These are phyloP conservation scores for Mycogone perniciosa DNA, from an alignment of 2,329 filamentous ascomycete genomes.

Conservation along the genomic window DNA sequence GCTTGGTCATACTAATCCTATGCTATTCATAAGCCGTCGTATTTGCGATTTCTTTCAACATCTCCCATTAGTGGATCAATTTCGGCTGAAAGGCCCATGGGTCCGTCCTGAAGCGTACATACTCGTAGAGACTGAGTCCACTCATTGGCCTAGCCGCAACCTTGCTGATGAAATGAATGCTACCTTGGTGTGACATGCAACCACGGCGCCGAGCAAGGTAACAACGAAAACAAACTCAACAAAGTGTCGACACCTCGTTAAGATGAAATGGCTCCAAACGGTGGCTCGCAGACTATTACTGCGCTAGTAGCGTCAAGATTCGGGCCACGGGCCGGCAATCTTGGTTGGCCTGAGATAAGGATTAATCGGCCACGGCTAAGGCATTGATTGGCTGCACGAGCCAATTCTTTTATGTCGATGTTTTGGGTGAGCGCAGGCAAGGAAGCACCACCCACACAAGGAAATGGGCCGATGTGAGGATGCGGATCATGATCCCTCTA, in stretches of 20 bases:
- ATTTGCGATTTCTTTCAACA: no score
- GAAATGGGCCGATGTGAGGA: constrained; percentile 9
- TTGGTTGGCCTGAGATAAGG: constrained; percentile 41
- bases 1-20: no score
- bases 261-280: constrained; percentile 5
- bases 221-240: not conserved
- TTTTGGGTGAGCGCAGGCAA: constrained; percentile 24
- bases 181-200: not conserved
- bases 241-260: not conserved
- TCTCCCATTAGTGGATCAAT: no score
- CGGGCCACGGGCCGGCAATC: constrained; percentile 17
- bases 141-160: not conserved
- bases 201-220: not conserved
- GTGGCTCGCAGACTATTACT: constrained; percentile 4
- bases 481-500: constrained; percentile 12
- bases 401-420: constrained; percentile 38
- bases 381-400: constrained; percentile 31
- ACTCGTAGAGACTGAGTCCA: no score
- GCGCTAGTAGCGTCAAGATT: constrained; percentile 17
- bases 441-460: constrained; percentile 16
- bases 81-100: no score
- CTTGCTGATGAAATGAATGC: not conserved
- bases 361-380: constrained; percentile 15
- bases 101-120: no score
- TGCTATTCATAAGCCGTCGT: no score